Conservation (phyloP, 192 early-diverging fungal species). For the Piromyces finnis region DNA sequence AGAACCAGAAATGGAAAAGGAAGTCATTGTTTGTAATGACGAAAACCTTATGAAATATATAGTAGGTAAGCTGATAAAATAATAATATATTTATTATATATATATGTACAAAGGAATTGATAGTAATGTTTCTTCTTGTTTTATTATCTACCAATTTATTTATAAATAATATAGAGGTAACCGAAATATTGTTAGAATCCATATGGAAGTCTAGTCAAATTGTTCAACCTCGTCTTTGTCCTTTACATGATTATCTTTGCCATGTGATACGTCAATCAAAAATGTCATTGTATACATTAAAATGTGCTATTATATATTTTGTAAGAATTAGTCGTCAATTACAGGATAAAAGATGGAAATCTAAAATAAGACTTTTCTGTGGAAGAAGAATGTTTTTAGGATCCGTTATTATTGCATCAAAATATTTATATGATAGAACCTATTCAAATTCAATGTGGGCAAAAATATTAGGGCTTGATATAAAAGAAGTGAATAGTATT, state of each 20-base stretch:
- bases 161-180: background rate
- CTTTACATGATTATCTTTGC: background rate
- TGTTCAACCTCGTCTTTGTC: background rate
- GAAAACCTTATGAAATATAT: too few species aligned
- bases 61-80: too few species aligned
- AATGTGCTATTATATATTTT: background rate
- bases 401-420: conserved; percentile 67
- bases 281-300: background rate
- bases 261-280: background rate
- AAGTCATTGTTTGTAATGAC: too few species aligned
- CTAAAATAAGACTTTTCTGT: conserved; percentile 9
- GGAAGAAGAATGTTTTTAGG: conserved; percentile 70
- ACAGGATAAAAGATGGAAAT: background rate
- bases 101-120: too few species aligned
- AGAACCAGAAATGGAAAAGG: too few species aligned
- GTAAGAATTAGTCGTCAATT: background rate
- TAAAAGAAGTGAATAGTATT: conserved; percentile 58
- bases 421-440: conserved; percentile 66
- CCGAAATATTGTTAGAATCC: background rate
- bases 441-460: conserved; percentile 75
- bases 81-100: too few species aligned
- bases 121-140: too few species aligned
- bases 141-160: too few species aligned
- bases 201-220: background rate
- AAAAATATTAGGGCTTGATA: conserved; percentile 57